Conservation (phyloP, 768 basidiomycete genomes). For the Tricholoma matsutake region DNA sequence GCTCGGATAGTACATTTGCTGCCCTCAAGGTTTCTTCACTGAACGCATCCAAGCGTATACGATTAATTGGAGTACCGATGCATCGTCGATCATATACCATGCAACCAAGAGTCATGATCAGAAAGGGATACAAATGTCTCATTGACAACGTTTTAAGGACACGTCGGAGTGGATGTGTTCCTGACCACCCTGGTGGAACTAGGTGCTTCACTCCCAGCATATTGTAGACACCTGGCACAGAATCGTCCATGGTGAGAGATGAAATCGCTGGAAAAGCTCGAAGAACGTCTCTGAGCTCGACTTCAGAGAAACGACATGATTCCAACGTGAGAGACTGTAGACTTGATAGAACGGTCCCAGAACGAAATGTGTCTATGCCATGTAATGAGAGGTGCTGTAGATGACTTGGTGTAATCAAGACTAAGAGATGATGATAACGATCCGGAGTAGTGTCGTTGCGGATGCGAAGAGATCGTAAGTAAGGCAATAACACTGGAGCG, state of each 20-base stretch:
- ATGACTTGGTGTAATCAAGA: constrained; percentile 30
- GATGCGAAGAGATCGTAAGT: constrained; percentile 39
- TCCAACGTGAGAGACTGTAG: constrained; percentile 34
- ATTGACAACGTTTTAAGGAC: constrained; percentile 30
- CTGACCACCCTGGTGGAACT: constrained; percentile 7
- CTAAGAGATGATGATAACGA: constrained; percentile 30
- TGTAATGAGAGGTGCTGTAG: constrained; percentile 36
- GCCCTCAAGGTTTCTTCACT: background rate
- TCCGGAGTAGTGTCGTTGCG: constrained; percentile 34
- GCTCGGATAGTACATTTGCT: background rate
- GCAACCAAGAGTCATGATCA: constrained; percentile 29
- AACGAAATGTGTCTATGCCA: constrained; percentile 32
- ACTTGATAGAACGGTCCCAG: constrained; percentile 24
- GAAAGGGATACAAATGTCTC: constrained; percentile 28
- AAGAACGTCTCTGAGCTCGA: constrained; percentile 30
- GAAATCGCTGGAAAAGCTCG: constrained; percentile 34
- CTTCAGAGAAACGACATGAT: constrained; percentile 30
- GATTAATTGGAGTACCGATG: constrained; percentile 12
- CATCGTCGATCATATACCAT: constrained; percentile 27
- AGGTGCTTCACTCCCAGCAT: constrained; percentile 6
- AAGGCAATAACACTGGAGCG: constrained; percentile 32
- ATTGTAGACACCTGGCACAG: constrained; percentile 27
- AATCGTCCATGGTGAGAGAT: constrained; percentile 34
- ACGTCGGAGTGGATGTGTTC: background rate
- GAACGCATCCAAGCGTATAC: background rate